phyloP scores from a whole-genome alignment of 2,329 filamentous ascomycete species.

The Alternaria ventricosa region DNA sequence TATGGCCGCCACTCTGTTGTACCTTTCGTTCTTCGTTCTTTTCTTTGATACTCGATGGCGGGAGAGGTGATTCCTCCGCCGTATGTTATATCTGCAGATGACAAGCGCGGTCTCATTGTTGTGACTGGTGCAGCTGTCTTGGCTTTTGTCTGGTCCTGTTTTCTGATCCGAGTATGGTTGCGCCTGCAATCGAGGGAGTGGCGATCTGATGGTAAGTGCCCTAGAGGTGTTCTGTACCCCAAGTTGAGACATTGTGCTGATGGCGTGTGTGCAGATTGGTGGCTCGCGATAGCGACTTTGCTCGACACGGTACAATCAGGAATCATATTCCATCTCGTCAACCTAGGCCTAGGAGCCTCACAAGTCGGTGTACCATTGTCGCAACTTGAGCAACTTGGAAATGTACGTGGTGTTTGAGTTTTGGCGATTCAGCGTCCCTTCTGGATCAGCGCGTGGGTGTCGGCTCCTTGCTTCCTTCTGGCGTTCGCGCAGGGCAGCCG shows the following conservation, averaged over 20 bases:
- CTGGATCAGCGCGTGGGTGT: conserved; percentile 16
- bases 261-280: conserved; percentile 14
- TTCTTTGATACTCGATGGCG: conserved; percentile 22
- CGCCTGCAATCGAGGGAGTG: conserved; percentile 37
- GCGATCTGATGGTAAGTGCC: conserved; percentile 40
- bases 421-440: not conserved
- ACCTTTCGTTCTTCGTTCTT: conserved; percentile 2
- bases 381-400: conserved; percentile 31
- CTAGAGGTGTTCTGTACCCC: conserved; percentile 19
- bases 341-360: conserved; percentile 34
- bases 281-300: conserved; percentile 20
- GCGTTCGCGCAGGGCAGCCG: conserved; percentile 1
- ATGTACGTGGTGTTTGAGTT: conserved; percentile 23
- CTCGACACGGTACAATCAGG: conserved; percentile 36
- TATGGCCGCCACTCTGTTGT: not conserved
- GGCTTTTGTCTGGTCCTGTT: conserved; percentile 40
- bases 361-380: conserved; percentile 16
- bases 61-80: conserved; percentile 33
- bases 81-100: conserved; percentile 36
- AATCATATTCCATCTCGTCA: conserved; percentile 32
- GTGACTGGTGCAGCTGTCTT: conserved; percentile 36
- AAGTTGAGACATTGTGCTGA: conserved; percentile 22
- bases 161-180: conserved; percentile 39
- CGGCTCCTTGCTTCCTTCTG: conserved; percentile 9
- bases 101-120: conserved; percentile 45